These are phyloP conservation scores for Linderniella brevidens DNA, from an alignment of 257 asterid species.

Conservation along the genomic window DNA sequence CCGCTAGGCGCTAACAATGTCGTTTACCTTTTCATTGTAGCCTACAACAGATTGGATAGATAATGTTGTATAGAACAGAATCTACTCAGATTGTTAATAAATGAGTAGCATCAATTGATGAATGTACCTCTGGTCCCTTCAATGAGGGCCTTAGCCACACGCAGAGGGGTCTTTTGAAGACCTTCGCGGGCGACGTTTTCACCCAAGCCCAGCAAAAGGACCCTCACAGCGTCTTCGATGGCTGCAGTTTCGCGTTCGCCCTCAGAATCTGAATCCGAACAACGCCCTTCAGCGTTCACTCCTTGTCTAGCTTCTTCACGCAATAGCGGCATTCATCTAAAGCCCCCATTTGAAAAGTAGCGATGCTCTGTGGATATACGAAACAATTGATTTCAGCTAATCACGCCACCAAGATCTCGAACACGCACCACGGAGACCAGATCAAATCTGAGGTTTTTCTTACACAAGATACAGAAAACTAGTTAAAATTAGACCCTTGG, in stretches of 20 bases:
- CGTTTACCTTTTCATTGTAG: slow-evolving; percentile 59
- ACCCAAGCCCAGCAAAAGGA: slow-evolving; percentile 76
- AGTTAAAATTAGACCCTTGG: no score
- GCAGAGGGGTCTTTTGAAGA: slow-evolving; percentile 61
- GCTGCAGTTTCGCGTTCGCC: slow-evolving; percentile 38
- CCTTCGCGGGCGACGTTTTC: slow-evolving; percentile 92
- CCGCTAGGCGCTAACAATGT: slow-evolving; percentile 65
- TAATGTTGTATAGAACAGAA: no score
- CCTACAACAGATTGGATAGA: slow-evolving; percentile 25
- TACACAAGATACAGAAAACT: no score
- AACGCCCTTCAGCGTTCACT: slow-evolving; percentile 27
- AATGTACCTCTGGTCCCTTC: slow-evolving; percentile 83
- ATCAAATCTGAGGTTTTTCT: no score
- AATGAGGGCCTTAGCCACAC: slow-evolving; percentile 76
- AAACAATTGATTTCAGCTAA: no score
- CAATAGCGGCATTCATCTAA: slow-evolving; percentile 55
- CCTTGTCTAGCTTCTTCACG: slow-evolving; percentile 46
- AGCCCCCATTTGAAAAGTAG: slow-evolving; percentile 82
- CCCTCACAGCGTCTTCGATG: slow-evolving; percentile 75
- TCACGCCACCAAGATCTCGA: no score
- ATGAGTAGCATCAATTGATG: no score
- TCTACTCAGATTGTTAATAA: no score
- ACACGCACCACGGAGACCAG: no score
- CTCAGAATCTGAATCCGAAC: slow-evolving; percentile 36
- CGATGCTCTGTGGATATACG: no score